Conservation (phyloP, 2,329 filamentous ascomycete species). For the Pezicula radicicola region DNA sequence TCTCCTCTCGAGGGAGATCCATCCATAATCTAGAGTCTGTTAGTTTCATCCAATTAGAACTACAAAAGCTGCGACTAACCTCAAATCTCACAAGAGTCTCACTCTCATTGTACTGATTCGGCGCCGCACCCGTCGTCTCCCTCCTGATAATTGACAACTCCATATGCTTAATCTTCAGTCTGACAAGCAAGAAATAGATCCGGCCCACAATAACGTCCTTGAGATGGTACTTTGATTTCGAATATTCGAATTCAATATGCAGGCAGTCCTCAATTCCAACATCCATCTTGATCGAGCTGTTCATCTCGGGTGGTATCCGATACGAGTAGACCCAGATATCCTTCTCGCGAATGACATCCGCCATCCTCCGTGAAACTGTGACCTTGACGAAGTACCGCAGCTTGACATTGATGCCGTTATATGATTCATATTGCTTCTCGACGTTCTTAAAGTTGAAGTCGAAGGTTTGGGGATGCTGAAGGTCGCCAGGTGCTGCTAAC, state of each 20-base stretch:
- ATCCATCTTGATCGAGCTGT: conserved; percentile 99
- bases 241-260: conserved; percentile 99
- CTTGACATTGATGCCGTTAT: conserved; percentile 99
- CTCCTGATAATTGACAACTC: conserved; percentile 95
- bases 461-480: conserved; percentile 97
- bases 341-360: conserved; percentile 97
- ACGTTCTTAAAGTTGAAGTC: conserved; percentile 99
- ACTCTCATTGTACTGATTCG: conserved; percentile 99
- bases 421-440: conserved; percentile 99
- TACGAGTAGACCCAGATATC: conserved; percentile 99
- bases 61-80: conserved; percentile 40
- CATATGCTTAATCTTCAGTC: conserved; percentile 99
- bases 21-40: conserved; percentile 81
- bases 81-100: conserved; percentile 97
- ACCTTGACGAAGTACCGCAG: conserved; percentile 97
- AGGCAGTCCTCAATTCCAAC: conserved; percentile 98
- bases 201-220: conserved; percentile 98
- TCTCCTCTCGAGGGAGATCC: conserved; percentile 91
- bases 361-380: conserved; percentile 94
- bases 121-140: conserved; percentile 93
- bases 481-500: conserved; percentile 91
- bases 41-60: conserved; percentile 8
- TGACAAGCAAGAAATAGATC: conserved; percentile 96
- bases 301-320: conserved; percentile 95
- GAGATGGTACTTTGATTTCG: conserved; percentile 97